These are phyloP conservation scores for Pseudogymnoascus destructans DNA, from an alignment of 2,329 filamentous ascomycete species.

Conservation along the genomic window DNA sequence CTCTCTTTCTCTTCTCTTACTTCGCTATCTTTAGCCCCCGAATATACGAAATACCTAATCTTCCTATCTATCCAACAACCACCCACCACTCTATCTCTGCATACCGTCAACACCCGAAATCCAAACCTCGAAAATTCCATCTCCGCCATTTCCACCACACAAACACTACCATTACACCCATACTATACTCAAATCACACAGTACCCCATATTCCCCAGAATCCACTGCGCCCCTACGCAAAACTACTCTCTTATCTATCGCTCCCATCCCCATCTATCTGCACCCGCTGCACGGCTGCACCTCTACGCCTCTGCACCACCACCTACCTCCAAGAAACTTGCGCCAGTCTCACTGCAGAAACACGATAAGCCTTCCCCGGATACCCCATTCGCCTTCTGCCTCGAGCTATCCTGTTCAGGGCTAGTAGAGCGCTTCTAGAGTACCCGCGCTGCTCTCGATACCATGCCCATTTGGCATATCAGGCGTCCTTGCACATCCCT, in stretches of 20 bases:
- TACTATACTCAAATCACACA: conserved; percentile 1
- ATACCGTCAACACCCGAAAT: conserved; percentile 4
- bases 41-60: background rate
- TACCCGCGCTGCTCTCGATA: conserved; percentile 2
- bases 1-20: background rate
- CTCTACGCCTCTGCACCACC: background rate
- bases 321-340: background rate
- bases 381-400: conserved; percentile 6
- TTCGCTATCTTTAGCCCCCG: background rate
- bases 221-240: background rate
- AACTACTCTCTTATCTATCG: background rate
- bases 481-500: background rate
- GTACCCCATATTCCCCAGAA: background rate
- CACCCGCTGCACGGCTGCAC: background rate
- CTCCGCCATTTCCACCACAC: background rate
- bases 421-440: conserved; percentile 6
- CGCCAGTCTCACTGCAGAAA: conserved; percentile 2
- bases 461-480: conserved; percentile 6
- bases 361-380: conserved; percentile 1
- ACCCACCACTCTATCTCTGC: conserved; percentile 1
- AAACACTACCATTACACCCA: background rate
- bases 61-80: conserved; percentile 1
- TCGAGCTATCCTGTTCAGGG: conserved; percentile 4
- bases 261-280: background rate
- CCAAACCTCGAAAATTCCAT: background rate